phyloP scores from a whole-genome alignment of 2,329 filamentous ascomycete species.

The Aspergillus arachidicola region DNA sequence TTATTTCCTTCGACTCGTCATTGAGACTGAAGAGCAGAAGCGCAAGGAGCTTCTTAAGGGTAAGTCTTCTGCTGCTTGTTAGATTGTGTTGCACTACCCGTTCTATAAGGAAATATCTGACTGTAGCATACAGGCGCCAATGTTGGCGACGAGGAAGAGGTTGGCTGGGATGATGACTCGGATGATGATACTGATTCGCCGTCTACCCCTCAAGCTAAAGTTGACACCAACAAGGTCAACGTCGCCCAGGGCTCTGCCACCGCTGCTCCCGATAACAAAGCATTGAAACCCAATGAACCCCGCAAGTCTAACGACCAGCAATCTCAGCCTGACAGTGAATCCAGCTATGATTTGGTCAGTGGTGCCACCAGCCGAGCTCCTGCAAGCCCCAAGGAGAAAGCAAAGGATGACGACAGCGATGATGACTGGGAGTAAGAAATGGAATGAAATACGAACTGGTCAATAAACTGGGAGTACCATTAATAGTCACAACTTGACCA shows the following conservation, averaged over 20 bases:
- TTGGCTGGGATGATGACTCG: constrained; percentile 72
- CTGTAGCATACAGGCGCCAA: constrained; percentile 38
- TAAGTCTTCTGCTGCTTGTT: constrained; percentile 47
- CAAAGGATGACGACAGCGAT: constrained; percentile 62
- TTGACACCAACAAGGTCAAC: constrained; percentile 36
- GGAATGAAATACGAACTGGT: not conserved
- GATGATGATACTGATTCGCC: constrained; percentile 55
- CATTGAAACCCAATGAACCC: constrained; percentile 65
- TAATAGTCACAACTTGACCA: not conserved
- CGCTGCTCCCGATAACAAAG: constrained; percentile 39
- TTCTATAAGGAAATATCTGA: constrained; percentile 7
- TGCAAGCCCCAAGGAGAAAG: constrained; percentile 60
- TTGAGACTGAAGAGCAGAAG: constrained; percentile 89
- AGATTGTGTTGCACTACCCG: not conserved
- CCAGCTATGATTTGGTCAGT: constrained; percentile 92
- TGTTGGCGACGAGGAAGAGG: constrained; percentile 70
- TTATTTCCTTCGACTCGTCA: constrained; percentile 89
- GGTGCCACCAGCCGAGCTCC: constrained; percentile 78
- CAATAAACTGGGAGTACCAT: not conserved
- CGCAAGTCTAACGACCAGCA: constrained; percentile 83
- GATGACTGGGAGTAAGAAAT: constrained; percentile 72
- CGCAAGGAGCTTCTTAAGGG: constrained; percentile 89
- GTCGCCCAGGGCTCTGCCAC: constrained; percentile 31
- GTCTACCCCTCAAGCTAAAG: constrained; percentile 45
- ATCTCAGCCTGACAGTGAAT: constrained; percentile 89